Percentiles rank a stretch among this genome's conserved stretches.
phyloP scores from a whole-genome alignment of 805 yeast genomes.

The Candida tammaniensis region DNA sequence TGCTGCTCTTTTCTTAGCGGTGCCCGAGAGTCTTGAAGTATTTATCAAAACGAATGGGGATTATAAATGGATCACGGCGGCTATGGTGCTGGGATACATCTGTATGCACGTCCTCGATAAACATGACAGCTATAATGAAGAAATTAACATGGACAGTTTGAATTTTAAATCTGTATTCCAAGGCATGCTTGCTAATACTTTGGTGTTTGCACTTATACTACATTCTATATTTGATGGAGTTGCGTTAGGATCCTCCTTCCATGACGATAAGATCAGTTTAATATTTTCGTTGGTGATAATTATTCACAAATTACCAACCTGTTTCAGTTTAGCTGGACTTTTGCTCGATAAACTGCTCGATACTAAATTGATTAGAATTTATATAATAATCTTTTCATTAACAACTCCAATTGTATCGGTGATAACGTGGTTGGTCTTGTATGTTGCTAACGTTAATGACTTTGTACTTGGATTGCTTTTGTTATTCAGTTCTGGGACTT shows the following conservation, averaged over 20 bases:
- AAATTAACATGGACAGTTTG: background rate
- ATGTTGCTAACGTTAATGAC: constrained; percentile 25
- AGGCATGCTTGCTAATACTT: constrained; percentile 28
- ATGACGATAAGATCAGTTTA: constrained; percentile 34
- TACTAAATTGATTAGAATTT: constrained; percentile 34
- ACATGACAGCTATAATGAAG: constrained; percentile 5
- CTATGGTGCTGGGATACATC: constrained; percentile 11
- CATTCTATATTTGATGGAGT: constrained; percentile 75
- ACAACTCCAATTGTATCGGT: constrained; percentile 65
- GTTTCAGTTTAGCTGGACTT: constrained; percentile 62
- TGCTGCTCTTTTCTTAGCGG: constrained; percentile 13
- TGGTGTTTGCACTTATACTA: constrained; percentile 59
- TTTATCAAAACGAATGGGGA: constrained; percentile 5
- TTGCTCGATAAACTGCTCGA: constrained; percentile 40
- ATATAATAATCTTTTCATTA: constrained; percentile 51
- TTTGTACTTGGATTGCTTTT: constrained; percentile 54
- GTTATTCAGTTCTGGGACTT: constrained; percentile 69
- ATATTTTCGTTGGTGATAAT: constrained; percentile 60
- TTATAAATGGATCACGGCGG: constrained; percentile 12
- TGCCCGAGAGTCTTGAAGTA: constrained; percentile 14
- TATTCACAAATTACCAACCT: constrained; percentile 72
- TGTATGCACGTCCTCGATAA: constrained; percentile 6
- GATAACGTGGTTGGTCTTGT: constrained; percentile 42
- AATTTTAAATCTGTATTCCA: background rate
- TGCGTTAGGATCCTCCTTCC: constrained; percentile 61